phyloP scores from a whole-genome alignment of 768 basidiomycete species.

The Suillus cothurnatus region DNA sequence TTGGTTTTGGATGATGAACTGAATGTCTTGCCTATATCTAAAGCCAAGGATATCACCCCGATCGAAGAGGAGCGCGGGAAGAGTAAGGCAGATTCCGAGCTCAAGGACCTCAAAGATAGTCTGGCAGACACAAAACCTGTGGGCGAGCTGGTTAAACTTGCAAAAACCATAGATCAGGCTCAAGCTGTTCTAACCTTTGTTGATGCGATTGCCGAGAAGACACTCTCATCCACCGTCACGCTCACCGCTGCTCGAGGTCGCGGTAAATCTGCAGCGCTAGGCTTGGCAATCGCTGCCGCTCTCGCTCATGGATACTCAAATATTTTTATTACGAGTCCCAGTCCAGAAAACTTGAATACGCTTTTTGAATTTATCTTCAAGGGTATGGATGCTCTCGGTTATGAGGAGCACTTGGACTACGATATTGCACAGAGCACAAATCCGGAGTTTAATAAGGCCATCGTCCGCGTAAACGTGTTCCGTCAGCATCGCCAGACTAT shows the following conservation, averaged over 20 bases:
- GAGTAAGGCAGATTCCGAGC: constrained; percentile 59
- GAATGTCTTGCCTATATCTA: constrained; percentile 94
- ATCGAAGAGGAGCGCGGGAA: constrained; percentile 52
- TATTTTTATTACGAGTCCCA: constrained; percentile 97
- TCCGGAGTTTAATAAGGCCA: constrained; percentile 91
- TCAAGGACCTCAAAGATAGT: constrained; percentile 77
- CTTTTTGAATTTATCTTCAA: constrained; percentile 99
- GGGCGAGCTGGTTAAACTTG: constrained; percentile 86
- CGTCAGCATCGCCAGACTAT: constrained; percentile 94
- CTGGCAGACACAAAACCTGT: constrained; percentile 84
- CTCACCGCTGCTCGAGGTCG: constrained; percentile 94
- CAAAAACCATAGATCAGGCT: constrained; percentile 93
- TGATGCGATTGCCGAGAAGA: constrained; percentile 92
- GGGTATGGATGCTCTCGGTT: constrained; percentile 91
- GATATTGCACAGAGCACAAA: constrained; percentile 96
- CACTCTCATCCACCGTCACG: constrained; percentile 90
- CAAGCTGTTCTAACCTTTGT: constrained; percentile 93
- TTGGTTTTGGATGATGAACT: constrained; percentile 96
- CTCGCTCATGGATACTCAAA: constrained; percentile 94
- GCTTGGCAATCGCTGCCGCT: constrained; percentile 91
- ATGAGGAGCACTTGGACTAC: constrained; percentile 97
- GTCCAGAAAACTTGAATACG: constrained; percentile 96
- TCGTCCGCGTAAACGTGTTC: constrained; percentile 95
- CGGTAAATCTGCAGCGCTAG: constrained; percentile 96
- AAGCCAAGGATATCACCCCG: constrained; percentile 87